These are phyloP conservation scores for Arctium minus DNA, from an alignment of 129 eudicot genomes.

Conservation along the genomic window DNA sequence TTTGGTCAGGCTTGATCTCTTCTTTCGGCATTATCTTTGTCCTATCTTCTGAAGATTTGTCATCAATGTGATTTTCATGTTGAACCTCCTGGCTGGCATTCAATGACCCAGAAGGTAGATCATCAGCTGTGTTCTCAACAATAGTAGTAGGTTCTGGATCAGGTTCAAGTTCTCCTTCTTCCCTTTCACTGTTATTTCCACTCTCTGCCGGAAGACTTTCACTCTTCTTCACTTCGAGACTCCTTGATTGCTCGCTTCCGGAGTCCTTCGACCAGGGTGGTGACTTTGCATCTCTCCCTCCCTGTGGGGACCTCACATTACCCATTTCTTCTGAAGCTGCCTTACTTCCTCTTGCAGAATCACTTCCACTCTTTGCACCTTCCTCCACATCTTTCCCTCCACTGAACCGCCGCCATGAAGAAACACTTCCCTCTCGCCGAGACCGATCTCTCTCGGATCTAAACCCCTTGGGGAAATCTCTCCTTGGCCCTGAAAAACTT, in stretches of 20 bases:
- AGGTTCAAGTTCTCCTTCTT: conserved; percentile 97
- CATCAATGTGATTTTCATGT: conserved; percentile 18
- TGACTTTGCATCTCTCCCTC: conserved; percentile 62
- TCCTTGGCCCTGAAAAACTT: conserved; percentile 81
- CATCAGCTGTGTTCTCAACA: conserved; percentile 28
- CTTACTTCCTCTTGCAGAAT: conserved; percentile 46
- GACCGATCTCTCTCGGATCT: conserved; percentile 94
- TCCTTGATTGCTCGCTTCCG: conserved; percentile 78
- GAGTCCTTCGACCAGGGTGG: conserved; percentile 92
- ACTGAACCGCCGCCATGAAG: conserved; percentile 82
- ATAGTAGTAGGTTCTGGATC: conserved; percentile 40
- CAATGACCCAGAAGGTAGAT: conserved; percentile 25
- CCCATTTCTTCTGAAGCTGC: conserved; percentile 44
- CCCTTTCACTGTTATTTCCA: conserved; percentile 71
- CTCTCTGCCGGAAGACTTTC: conserved; percentile 61
- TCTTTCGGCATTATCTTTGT: conserved; percentile 18
- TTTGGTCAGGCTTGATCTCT: conserved; percentile 27
- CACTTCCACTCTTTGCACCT: conserved; percentile 51
- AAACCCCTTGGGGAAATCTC: conserved; percentile 94
- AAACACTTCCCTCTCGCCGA: conserved; percentile 62
- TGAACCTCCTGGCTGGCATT: conserved; percentile 24
- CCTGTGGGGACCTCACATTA: conserved; percentile 64
- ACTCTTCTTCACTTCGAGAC: conserved; percentile 64
- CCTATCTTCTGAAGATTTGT: conserved; percentile 25
- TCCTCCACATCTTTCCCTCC: conserved; percentile 65